phyloP scores from a whole-genome alignment of 1,139 yeast genomes.

The Blastobotrys elegans region DNA sequence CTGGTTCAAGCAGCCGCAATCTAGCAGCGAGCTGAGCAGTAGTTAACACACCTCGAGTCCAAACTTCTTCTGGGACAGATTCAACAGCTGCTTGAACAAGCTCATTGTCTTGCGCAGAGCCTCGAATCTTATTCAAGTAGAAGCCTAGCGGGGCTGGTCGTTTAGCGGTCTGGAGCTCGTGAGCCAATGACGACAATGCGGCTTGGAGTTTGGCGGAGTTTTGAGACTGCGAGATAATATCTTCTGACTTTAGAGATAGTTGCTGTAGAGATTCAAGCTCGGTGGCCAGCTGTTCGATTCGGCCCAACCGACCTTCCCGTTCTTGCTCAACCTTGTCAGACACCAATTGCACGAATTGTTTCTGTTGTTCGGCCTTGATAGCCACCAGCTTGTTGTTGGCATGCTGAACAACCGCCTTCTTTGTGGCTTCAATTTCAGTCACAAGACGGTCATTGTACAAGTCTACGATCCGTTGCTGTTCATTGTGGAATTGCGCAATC shows the following conservation, averaged over 20 bases:
- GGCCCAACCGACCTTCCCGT: conserved; percentile 73
- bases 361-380: conserved; percentile 66
- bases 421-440: conserved; percentile 65
- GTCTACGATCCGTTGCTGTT: conserved; percentile 58
- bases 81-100: conserved; percentile 43
- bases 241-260: conserved; percentile 54
- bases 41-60: conserved; percentile 51
- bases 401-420: conserved; percentile 61
- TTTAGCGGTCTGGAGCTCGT: conserved; percentile 38
- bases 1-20: conserved; percentile 70
- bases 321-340: conserved; percentile 66
- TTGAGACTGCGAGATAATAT: conserved; percentile 52
- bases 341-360: conserved; percentile 63
- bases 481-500: conserved; percentile 53
- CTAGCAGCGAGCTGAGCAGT: conserved; percentile 56
- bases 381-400: conserved; percentile 74
- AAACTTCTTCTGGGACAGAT: conserved; percentile 47
- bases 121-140: conserved; percentile 34
- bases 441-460: conserved; percentile 57
- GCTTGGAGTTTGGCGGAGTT: conserved; percentile 53
- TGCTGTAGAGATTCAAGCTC: conserved; percentile 57
- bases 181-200: conserved; percentile 51
- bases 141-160: conserved; percentile 38
- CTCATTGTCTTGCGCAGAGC: conserved; percentile 44
- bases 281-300: conserved; percentile 54